A percentile compares a stretch with the other conserved stretches of the same genome.
Conservation (phyloP, 257 asterid species). For the Nicotiana paniculata region DNA sequence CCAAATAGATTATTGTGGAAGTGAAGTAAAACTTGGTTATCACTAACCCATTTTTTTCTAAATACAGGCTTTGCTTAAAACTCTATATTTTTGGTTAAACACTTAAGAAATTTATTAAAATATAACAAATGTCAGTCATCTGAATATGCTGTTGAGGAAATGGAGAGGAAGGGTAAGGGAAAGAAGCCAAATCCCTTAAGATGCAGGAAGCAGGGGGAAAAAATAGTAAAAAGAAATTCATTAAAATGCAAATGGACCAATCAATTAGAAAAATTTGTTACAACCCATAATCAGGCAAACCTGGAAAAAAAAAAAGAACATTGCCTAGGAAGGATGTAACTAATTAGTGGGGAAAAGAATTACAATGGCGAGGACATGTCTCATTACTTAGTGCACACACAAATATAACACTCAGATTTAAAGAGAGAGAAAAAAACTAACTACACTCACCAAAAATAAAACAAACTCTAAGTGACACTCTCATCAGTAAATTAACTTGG, state of each 20-base stretch:
- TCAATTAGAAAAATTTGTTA: constrained; percentile 46
- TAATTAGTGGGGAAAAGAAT: constrained; percentile 27
- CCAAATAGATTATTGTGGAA: no score
- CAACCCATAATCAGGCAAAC: constrained; percentile 69
- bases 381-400: constrained; percentile 25
- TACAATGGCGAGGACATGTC: constrained; percentile 16
- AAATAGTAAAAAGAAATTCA: no score
- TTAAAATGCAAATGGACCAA: constrained; percentile 17
- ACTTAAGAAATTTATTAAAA: no score
- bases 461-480: neutral
- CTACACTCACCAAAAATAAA: neutral
- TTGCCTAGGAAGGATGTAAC: constrained; percentile 53
- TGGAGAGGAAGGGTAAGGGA: no score
- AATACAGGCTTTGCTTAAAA: no score
- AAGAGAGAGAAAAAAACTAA: constrained; percentile 1
- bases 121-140: no score
- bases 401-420: constrained; percentile 30
- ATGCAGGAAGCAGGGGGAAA: no score
- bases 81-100: no score
- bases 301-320: constrained; percentile 37
- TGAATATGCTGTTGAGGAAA: no score
- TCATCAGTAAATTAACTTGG: constrained; percentile 22
- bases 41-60: no score
- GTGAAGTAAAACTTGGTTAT: no score
- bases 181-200: no score